These are phyloP conservation scores for Emydomyces testavorans DNA, from an alignment of 2,329 filamentous ascomycete species.

Conservation along the genomic window DNA sequence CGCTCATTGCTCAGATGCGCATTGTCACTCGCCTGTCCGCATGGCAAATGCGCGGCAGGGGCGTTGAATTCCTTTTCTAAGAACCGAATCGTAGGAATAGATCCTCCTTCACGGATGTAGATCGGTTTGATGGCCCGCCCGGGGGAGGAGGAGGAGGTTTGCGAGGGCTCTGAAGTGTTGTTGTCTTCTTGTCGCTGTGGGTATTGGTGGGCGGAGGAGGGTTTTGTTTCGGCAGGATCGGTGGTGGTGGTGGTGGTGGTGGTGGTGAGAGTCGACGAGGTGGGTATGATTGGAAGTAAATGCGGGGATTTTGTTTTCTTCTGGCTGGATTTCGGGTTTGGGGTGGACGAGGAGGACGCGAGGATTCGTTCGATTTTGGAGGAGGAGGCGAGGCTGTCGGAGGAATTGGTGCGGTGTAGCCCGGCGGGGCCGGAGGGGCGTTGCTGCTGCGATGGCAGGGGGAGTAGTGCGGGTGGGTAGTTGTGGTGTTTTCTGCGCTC, in stretches of 20 bases:
- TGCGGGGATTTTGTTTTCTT: slow-evolving; percentile 4
- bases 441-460: no score
- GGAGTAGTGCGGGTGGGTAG: slow-evolving; percentile 24
- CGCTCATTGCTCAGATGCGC: slow-evolving; percentile 94
- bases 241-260: slow-evolving; percentile 13
- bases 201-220: slow-evolving; percentile 1
- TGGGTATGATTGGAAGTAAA: slow-evolving; percentile 6
- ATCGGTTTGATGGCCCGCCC: slow-evolving; percentile 44
- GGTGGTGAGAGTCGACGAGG: slow-evolving; percentile 13
- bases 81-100: slow-evolving; percentile 87
- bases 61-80: slow-evolving; percentile 88
- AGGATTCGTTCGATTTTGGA: slow-evolving; percentile 32
- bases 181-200: slow-evolving; percentile 15
- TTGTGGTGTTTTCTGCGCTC: slow-evolving; percentile 23
- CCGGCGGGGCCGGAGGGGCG: slow-evolving; percentile 15
- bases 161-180: not conserved
- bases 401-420: slow-evolving; percentile 28
- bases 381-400: slow-evolving; percentile 27
- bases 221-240: slow-evolving; percentile 3
- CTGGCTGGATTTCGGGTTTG: slow-evolving; percentile 7
- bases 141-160: slow-evolving; percentile 17
- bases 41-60: slow-evolving; percentile 83
- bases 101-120: slow-evolving; percentile 91
- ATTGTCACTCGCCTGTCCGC: slow-evolving; percentile 84
- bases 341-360: slow-evolving; percentile 22